Percentiles rank a stretch among this genome's conserved stretches.
Conservation (phyloP, 169 alveolate species). For the Plasmodium ovale region DNA sequence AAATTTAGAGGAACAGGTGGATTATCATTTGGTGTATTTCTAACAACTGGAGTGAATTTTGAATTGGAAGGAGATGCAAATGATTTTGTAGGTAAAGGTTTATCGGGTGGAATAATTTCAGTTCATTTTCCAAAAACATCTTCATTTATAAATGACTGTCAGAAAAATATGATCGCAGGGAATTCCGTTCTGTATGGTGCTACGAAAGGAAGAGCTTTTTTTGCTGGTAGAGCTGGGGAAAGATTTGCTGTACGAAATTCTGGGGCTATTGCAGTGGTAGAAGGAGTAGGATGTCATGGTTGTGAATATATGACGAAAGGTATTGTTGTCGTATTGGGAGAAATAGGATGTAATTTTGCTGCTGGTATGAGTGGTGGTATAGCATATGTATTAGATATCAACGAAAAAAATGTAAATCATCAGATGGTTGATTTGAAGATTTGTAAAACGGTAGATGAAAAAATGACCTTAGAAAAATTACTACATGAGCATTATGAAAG, state of each 20-base stretch:
- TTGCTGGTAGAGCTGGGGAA: slow-evolving; percentile 88
- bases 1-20: slow-evolving; percentile 83
- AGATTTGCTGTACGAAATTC: slow-evolving; percentile 88
- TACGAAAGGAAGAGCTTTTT: slow-evolving; percentile 86
- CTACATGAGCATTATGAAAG: slow-evolving; percentile 77
- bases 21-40: slow-evolving; percentile 83
- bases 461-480: slow-evolving; percentile 75
- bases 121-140: slow-evolving; percentile 79
- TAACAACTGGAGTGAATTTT: slow-evolving; percentile 82
- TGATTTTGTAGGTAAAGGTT: slow-evolving; percentile 87
- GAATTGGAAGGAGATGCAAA: slow-evolving; percentile 88
- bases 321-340: slow-evolving; percentile 85
- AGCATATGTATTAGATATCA: slow-evolving; percentile 82
- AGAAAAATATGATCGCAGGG: slow-evolving; percentile 84
- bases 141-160: slow-evolving; percentile 69
- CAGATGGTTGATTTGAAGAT: slow-evolving; percentile 81
- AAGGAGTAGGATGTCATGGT: slow-evolving; percentile 88
- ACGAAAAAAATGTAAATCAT: slow-evolving; percentile 72
- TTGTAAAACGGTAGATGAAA: slow-evolving; percentile 77
- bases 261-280: slow-evolving; percentile 88
- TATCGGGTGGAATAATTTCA: slow-evolving; percentile 84
- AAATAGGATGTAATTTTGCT: slow-evolving; percentile 85
- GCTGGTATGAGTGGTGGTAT: slow-evolving; percentile 92
- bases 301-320: slow-evolving; percentile 92
- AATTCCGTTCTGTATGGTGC: slow-evolving; percentile 88